phyloP scores from a whole-genome alignment of 148 eudicot species.

The Amaranthus hypochondriacus region DNA sequence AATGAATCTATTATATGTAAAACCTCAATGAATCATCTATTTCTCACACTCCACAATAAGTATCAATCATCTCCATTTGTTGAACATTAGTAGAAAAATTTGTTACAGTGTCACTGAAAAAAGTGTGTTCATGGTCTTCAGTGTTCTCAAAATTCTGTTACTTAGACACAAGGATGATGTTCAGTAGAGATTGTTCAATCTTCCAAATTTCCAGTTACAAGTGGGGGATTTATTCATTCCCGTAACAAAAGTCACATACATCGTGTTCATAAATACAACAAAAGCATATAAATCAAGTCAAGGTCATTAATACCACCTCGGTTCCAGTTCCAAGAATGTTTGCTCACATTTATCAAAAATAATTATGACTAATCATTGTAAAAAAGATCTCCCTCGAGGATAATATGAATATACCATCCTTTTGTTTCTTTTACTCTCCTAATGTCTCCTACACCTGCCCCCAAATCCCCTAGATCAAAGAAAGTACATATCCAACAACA shows the following conservation, averaged over 20 bases:
- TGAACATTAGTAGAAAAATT: neutral
- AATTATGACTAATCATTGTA: neutral
- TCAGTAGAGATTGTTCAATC: neutral
- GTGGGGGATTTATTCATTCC: neutral
- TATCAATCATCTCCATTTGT: neutral
- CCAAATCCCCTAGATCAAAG: no score
- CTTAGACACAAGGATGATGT: neutral
- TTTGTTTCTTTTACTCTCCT: no score
- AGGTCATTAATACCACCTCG: neutral
- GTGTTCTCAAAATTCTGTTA: neutral
- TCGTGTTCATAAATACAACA: neutral
- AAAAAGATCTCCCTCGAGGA: no score
- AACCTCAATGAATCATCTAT: neutral
- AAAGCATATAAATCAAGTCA: neutral
- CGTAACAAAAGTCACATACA: neutral
- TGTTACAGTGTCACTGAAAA: no score
- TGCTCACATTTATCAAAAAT: neutral
- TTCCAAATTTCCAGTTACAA: neutral
- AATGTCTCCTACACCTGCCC: no score
- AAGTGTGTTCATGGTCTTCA: neutral
- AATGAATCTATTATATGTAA: neutral
- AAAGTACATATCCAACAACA: no score
- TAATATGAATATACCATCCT: no score
- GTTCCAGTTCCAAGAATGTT: neutral
- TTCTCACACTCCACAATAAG: no score